phyloP scores from a whole-genome alignment of 2,329 filamentous ascomycete genomes.

The Paecilomyces sp. region DNA sequence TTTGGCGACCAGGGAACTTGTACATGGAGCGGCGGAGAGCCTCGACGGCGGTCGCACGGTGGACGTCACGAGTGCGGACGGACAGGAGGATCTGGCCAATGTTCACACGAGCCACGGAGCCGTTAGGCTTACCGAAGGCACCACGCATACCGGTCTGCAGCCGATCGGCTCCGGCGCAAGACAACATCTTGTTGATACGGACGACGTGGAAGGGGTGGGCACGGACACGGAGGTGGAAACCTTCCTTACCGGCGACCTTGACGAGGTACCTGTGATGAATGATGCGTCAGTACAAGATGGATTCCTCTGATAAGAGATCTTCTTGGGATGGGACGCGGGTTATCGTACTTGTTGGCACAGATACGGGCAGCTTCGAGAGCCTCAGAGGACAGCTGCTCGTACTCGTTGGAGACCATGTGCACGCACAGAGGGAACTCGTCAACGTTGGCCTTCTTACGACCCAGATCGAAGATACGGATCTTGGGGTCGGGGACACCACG shows the following conservation, averaged over 20 bases:
- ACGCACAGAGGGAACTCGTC: constrained; percentile 99
- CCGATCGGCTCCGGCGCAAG: constrained; percentile 99
- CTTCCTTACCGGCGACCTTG: constrained; percentile 63
- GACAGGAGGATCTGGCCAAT: constrained; percentile 99
- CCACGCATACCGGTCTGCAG: constrained; percentile 99
- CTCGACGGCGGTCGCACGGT: constrained; percentile 91
- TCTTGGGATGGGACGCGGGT: constrained; percentile 45
- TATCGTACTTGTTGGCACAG: constrained; percentile 92
- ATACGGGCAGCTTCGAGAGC: constrained; percentile 99
- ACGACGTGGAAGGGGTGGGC: constrained; percentile 99
- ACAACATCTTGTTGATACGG: constrained; percentile 99
- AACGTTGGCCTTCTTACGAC: constrained; percentile 96
- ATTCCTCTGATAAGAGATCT: background rate
- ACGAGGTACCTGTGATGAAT: constrained; percentile 51
- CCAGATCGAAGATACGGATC: constrained; percentile 97
- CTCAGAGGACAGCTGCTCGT: constrained; percentile 99
- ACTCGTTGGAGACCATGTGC: constrained; percentile 99
- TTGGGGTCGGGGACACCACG: constrained; percentile 83
- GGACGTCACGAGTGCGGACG: constrained; percentile 91
- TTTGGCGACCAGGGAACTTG: constrained; percentile 99
- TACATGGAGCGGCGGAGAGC: constrained; percentile 98
- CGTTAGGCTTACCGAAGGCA: constrained; percentile 99
- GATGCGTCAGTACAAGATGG: background rate
- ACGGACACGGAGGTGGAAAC: constrained; percentile 65
- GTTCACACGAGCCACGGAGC: constrained; percentile 98